Evolutionary conservation across 2,329 filamentous ascomycete species (phyloP).

Genomic region (Beauveria sp.): DNA sequence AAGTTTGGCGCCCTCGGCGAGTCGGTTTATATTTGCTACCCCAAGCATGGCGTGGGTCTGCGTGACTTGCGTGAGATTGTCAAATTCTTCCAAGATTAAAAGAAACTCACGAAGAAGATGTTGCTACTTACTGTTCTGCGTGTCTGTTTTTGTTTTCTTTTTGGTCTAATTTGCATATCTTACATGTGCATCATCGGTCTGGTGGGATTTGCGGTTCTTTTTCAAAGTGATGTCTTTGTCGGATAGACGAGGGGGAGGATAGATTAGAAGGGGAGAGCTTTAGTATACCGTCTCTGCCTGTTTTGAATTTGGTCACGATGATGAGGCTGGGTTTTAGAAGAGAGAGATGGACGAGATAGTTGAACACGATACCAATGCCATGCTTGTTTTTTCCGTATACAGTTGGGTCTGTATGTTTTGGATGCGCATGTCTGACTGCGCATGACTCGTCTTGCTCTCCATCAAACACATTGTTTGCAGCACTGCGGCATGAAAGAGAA

Average conservation of each 20-base stretch:
- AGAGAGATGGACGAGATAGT: neutral
- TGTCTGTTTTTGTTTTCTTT: neutral
- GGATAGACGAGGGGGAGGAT: neutral
- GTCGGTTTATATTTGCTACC: slow-evolving; percentile 83
- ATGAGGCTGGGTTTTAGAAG: neutral
- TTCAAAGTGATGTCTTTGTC: neutral
- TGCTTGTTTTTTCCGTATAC: neutral
- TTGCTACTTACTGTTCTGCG: too few species aligned
- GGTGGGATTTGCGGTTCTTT: neutral
- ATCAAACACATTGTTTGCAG: too few species aligned
- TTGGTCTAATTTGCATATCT: neutral
- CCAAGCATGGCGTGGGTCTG: slow-evolving; percentile 74
- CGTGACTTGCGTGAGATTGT: slow-evolving; percentile 78
- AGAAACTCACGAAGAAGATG: neutral
- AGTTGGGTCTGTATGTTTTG: too few species aligned
- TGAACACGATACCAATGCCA: slow-evolving; percentile 9
- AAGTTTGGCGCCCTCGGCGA: slow-evolving; percentile 84
- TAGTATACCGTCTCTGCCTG: neutral
- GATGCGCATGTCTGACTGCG: too few species aligned
- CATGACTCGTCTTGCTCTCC: too few species aligned
- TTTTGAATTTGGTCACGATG: neutral
- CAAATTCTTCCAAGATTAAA: slow-evolving; percentile 77
- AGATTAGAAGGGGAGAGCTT: too few species aligned
- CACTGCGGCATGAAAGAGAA: too few species aligned
- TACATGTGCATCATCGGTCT: neutral